These are phyloP conservation scores for Cystoderma amianthinum DNA, from an alignment of 768 basidiomycete genomes.

Conservation along the genomic window DNA sequence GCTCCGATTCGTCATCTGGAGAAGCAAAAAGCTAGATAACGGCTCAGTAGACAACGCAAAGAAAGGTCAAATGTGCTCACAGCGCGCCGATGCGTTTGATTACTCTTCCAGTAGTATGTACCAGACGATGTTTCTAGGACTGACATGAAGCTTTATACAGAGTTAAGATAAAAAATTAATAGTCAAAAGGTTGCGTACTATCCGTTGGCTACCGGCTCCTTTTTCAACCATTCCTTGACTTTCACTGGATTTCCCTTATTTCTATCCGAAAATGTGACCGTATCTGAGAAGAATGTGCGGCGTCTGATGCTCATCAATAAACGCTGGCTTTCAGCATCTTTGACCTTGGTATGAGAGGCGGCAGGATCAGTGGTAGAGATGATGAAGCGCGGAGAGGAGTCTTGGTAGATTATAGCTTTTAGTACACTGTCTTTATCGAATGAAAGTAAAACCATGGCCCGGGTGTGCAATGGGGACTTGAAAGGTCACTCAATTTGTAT, in stretches of 20 bases:
- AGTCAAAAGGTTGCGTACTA: slow-evolving; percentile 4
- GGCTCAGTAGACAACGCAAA: too few relatives aligned
- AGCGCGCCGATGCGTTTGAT: slow-evolving; percentile 2
- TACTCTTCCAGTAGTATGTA: background rate
- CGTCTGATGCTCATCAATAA: slow-evolving; percentile 12
- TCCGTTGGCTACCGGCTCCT: slow-evolving; percentile 7
- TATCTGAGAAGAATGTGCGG: slow-evolving; percentile 13
- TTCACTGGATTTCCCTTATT: slow-evolving; percentile 12
- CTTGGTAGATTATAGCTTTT: slow-evolving; percentile 10
- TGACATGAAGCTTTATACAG: background rate
- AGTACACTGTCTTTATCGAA: slow-evolving; percentile 14
- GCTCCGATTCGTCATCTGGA: too few relatives aligned
- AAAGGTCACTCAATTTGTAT: too few relatives aligned
- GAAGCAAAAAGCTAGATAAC: slow-evolving; percentile 7
- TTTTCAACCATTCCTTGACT: slow-evolving; percentile 14
- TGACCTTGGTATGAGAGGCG: slow-evolving; percentile 12
- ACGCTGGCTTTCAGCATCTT: slow-evolving; percentile 10
- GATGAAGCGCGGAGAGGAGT: slow-evolving; percentile 10
- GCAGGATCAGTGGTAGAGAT: slow-evolving; percentile 13
- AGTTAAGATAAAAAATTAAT: background rate
- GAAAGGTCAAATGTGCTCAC: slow-evolving; percentile 6
- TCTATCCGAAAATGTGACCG: slow-evolving; percentile 12
- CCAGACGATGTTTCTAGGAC: slow-evolving; percentile 2
- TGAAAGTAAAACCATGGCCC: slow-evolving; percentile 6
- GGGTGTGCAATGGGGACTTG: slow-evolving; percentile 8